A percentile compares a stretch with the other conserved stretches of the same genome.
phyloP scores from a whole-genome alignment of 2,329 filamentous ascomycete species.

The Immersiporthe knoxdaviesiana region DNA sequence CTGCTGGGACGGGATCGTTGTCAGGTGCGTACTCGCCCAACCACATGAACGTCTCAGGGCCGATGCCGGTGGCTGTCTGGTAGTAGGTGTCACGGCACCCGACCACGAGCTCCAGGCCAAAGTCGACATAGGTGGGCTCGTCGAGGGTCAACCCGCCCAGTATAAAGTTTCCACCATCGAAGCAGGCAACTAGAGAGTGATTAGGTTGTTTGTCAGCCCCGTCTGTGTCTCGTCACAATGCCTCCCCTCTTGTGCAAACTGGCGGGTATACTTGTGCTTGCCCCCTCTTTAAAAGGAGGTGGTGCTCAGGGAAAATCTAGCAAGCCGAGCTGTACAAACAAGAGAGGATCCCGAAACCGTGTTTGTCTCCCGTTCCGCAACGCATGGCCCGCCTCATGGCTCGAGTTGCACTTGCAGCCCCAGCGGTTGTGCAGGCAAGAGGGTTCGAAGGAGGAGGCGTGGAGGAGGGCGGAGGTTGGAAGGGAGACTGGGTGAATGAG shows the following conservation, averaged over 20 bases:
- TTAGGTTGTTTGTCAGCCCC: constrained; percentile 40
- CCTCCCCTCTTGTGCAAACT: not conserved
- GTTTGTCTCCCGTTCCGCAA: constrained; percentile 19
- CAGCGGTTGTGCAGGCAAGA: not conserved
- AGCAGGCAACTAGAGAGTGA: constrained; percentile 70
- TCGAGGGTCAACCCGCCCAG: constrained; percentile 74
- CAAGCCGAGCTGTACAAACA: constrained; percentile 1
- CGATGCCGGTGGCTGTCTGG: constrained; percentile 70
- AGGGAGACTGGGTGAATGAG: not conserved
- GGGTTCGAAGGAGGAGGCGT: not conserved
- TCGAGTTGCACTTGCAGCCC: not conserved
- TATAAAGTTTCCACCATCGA: constrained; percentile 84
- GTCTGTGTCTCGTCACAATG: constrained; percentile 13
- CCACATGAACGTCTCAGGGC: constrained; percentile 75
- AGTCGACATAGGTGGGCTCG: constrained; percentile 68
- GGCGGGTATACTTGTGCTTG: not conserved
- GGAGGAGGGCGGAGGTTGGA: not conserved
- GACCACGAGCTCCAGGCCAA: constrained; percentile 72
- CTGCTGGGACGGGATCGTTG: constrained; percentile 45
- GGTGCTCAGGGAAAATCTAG: not conserved
- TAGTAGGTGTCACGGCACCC: constrained; percentile 77
- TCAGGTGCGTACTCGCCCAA: constrained; percentile 44
- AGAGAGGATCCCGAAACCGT: not conserved
- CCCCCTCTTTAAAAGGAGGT: too few species aligned
- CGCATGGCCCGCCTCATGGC: not conserved